Percentiles rank a stretch among this genome's conserved stretches.
Evolutionary conservation across 208 protist genomes (phyloP).

Genomic region (Histomonas meleagridis): DNA sequence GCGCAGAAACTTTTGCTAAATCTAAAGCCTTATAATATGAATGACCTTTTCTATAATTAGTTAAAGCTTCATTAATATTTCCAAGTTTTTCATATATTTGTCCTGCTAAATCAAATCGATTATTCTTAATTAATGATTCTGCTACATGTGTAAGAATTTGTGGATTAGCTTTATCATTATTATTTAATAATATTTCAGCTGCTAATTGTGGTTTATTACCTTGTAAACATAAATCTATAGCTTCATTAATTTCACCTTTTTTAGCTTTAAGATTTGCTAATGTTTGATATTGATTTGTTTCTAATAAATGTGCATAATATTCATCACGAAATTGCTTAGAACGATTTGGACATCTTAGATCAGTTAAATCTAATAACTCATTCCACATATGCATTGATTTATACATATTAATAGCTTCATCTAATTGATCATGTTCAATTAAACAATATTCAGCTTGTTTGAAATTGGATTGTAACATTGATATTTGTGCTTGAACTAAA

Average conservation of each 20-base stretch:
- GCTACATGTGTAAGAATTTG: neutral
- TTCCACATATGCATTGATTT: slow-evolving; percentile 34
- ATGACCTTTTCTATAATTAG: neutral
- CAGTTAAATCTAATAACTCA: neutral
- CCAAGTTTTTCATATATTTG: slow-evolving; percentile 26
- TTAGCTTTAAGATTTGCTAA: neutral
- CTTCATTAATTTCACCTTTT: neutral
- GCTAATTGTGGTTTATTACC: slow-evolving; percentile 12
- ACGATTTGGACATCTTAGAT: neutral
- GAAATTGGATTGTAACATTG: neutral
- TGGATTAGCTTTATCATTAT: neutral
- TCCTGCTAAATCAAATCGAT: neutral
- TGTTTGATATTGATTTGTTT: neutral
- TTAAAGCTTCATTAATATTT: neutral
- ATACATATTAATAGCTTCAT: neutral
- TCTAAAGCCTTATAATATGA: neutral
- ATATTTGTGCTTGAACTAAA: neutral
- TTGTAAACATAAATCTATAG: neutral
- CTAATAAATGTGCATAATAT: neutral
- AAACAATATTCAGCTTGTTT: slow-evolving; percentile 13
- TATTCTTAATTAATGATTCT: neutral
- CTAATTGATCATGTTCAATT: neutral
- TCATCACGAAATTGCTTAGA: neutral
- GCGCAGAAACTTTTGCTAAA: neutral
- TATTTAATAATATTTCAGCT: neutral